phyloP scores from a whole-genome alignment of 441 rosid species.

The Lagerstroemia fauriei region DNA sequence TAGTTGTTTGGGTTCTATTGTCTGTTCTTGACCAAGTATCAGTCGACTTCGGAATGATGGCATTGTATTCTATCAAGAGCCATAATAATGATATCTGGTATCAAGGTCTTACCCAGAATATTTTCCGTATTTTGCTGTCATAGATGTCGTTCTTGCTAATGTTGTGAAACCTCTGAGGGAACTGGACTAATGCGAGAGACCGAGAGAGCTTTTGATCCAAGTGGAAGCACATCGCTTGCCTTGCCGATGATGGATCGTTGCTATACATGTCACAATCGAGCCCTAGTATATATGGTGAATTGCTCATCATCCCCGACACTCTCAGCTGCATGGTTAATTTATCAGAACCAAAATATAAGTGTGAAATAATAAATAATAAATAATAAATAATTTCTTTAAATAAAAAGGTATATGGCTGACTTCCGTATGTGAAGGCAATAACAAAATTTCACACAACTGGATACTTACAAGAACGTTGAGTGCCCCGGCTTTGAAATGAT shows the following conservation, averaged over 20 bases:
- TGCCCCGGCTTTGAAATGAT: constrained; percentile 56
- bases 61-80: too few relatives aligned
- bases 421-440: too few relatives aligned
- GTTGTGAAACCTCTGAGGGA: constrained; percentile 50
- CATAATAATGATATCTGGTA: not conserved
- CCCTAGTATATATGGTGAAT: constrained; percentile 41
- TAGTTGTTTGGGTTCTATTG: not conserved
- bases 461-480: constrained; percentile 45
- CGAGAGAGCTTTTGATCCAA: constrained; percentile 35
- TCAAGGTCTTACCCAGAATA: constrained; percentile 27
- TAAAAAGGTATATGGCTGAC: too few relatives aligned
- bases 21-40: too few relatives aligned
- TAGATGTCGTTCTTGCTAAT: constrained; percentile 46
- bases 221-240: constrained; percentile 50
- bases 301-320: constrained; percentile 44
- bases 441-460: too few relatives aligned
- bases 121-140: constrained; percentile 7
- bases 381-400: too few relatives aligned
- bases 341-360: not conserved
- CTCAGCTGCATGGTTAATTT: constrained; percentile 39
- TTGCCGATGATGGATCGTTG: constrained; percentile 45
- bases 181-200: constrained; percentile 40
- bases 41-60: too few relatives aligned
- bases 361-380: too few relatives aligned
- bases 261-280: constrained; percentile 52